Evolutionary conservation across 208 protist species (phyloP).

Genomic region (Trypanosoma brucei): DNA sequence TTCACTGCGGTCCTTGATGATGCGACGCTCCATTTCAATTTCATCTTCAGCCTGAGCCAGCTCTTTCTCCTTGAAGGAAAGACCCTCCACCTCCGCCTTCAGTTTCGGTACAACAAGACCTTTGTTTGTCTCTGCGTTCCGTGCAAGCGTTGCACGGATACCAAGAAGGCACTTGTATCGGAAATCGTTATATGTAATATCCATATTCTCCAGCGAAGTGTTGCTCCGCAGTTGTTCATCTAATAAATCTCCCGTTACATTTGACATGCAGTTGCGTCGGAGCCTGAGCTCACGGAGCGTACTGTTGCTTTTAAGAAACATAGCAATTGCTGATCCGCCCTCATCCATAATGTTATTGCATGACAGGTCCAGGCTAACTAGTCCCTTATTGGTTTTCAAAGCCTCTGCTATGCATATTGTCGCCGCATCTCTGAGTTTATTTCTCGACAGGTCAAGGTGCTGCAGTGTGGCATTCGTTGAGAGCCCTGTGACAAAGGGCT

Average conservation of each 20-base stretch:
- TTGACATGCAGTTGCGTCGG: slow-evolving; percentile 75
- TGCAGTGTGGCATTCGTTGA: slow-evolving; percentile 45
- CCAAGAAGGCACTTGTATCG: slow-evolving; percentile 82
- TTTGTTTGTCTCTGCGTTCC: slow-evolving; percentile 70
- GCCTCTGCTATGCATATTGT: slow-evolving; percentile 68
- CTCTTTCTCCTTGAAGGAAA: slow-evolving; percentile 83
- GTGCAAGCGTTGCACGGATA: slow-evolving; percentile 51
- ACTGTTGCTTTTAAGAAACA: slow-evolving; percentile 47
- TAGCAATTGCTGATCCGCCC: slow-evolving; percentile 66
- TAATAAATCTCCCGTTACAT: slow-evolving; percentile 58
- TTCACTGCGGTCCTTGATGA: slow-evolving; percentile 81
- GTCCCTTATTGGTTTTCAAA: slow-evolving; percentile 54
- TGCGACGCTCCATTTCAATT: slow-evolving; percentile 79
- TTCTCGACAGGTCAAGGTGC: slow-evolving; percentile 73
- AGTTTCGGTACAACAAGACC: slow-evolving; percentile 68
- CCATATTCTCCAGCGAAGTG: slow-evolving; percentile 69
- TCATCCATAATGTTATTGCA: slow-evolving; percentile 77
- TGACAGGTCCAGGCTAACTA: slow-evolving; percentile 63
- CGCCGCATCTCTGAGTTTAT: slow-evolving; percentile 80
- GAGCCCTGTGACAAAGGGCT: slow-evolving; percentile 50
- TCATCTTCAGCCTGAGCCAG: slow-evolving; percentile 71
- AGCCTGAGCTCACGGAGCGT: slow-evolving; percentile 77
- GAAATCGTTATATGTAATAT: slow-evolving; percentile 90
- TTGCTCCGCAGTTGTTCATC: slow-evolving; percentile 64
- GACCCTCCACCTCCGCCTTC: slow-evolving; percentile 61